Evolutionary conservation across 2,329 filamentous ascomycete genomes (phyloP).

Genomic region (Juglanconis oblonga): DNA sequence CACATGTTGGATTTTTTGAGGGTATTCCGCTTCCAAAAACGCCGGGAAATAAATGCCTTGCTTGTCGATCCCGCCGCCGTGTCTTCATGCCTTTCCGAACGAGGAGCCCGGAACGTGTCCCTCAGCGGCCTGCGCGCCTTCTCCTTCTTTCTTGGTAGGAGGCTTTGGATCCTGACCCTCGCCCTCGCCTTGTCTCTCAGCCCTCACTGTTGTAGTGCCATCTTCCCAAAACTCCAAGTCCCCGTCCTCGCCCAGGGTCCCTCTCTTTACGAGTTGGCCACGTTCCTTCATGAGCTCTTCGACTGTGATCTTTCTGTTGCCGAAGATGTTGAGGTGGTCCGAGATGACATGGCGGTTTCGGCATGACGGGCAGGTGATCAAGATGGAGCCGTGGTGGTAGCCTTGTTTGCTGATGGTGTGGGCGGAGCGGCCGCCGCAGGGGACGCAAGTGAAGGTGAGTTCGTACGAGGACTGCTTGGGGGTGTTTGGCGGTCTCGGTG

Average conservation of each 20-base stretch:
- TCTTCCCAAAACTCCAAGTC: conserved; percentile 93
- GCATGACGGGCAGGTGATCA: conserved; percentile 86
- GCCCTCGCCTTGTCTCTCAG: conserved; percentile 21
- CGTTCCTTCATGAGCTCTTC: conserved; percentile 76
- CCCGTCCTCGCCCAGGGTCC: conserved; percentile 70
- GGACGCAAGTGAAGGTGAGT: conserved; percentile 89
- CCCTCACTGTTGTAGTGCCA: conserved; percentile 41
- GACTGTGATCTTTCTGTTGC: conserved; percentile 65
- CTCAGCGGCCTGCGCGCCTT: neutral
- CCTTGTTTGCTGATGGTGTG: conserved; percentile 91
- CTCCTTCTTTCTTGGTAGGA: neutral
- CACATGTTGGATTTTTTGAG: neutral
- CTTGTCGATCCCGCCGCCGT: no score
- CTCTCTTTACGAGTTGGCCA: conserved; percentile 70
- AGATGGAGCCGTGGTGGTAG: conserved; percentile 84
- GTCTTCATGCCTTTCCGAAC: conserved; percentile 21
- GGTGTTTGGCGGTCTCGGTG: conserved; percentile 25
- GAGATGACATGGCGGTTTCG: conserved; percentile 86
- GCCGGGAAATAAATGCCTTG: neutral
- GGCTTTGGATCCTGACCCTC: conserved; percentile 12
- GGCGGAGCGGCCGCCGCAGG: conserved; percentile 74
- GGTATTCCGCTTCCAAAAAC: neutral
- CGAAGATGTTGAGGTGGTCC: conserved; percentile 81
- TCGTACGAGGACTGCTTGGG: conserved; percentile 67
- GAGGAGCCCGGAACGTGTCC: conserved; percentile 25